Evolutionary conservation across 768 basidiomycete species (phyloP).

Genomic region (Lactarius sanguifluus): DNA sequence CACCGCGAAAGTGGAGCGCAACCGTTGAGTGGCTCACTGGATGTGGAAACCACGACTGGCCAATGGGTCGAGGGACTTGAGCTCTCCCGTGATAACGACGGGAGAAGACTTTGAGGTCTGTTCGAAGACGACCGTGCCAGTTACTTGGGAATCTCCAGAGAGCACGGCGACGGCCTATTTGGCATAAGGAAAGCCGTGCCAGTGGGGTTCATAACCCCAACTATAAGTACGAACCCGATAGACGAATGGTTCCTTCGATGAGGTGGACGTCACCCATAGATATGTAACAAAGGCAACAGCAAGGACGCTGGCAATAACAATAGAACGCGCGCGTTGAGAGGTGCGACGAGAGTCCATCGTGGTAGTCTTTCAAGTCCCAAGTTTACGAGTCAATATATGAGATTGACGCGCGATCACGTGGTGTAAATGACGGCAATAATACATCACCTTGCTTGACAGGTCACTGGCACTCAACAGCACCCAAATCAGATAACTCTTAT

Average conservation of each 20-base stretch:
- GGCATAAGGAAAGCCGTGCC: background rate
- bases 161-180: slow-evolving; percentile 59
- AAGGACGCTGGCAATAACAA: background rate
- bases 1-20: background rate
- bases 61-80: slow-evolving; percentile 58
- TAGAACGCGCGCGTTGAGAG: background rate
- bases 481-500: no score
- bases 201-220: background rate
- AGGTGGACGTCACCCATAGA: background rate
- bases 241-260: slow-evolving; percentile 1
- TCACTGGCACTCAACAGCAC: no score
- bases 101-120: slow-evolving; percentile 51
- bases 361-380: background rate
- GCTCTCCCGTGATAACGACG: slow-evolving; percentile 61
- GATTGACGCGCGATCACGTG: background rate
- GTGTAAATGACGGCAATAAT: no score
- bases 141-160: slow-evolving; percentile 56
- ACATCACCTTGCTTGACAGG: no score
- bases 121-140: slow-evolving; percentile 65
- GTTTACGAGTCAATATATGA: background rate
- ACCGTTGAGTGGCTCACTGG: slow-evolving; percentile 51
- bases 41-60: slow-evolving; percentile 75
- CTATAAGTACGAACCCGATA: slow-evolving; percentile 1
- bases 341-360: slow-evolving; percentile 4
- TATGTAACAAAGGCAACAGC: background rate